Base-by-base conservation (phyloP, 2,329 filamentous ascomycete species). In the Exophiala xenobiotica region DNA sequence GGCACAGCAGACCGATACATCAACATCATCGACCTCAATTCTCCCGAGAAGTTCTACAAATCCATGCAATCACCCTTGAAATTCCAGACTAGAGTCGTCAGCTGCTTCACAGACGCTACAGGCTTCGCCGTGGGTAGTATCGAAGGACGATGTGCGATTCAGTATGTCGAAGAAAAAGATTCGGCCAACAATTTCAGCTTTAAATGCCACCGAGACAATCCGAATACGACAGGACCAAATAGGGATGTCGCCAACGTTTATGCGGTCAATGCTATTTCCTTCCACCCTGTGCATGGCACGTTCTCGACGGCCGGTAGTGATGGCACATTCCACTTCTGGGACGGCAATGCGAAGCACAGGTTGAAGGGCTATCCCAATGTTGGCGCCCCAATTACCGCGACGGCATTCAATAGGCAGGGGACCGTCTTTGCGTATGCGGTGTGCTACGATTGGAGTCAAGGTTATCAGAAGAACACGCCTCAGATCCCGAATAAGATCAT, bases 391-490 rank as follows among this genome's bases (percentile, higher is more conserved):
- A 99, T 99, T 73, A 87, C 87, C 6, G 80, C 88, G 19, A 96
- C 91, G 1, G 88, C 83, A n/a, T 99, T 99, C 78, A 95, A 91
- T 74, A 82, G 84, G 63, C 86, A 78, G 51, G 93, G 93, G 46
- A 85, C 72, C 66, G 90, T 92, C 64, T 93, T 93, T 66, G 88
- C 88, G 12, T 93, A 93, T 63, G 90, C 91, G 20, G 82, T 96
- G 41, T 90, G 90, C 68, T 99, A 99, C 70, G 93, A 99, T 74
- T 99, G 93, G 93, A 90, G 87, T 74, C 97, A 99, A 77, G 93
- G 93, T 12, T 96, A 92, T 74, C 82, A 87, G 59, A 82, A 78
- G 60, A 97, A 97, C 72, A 93, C 77, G 20, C 83, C 83, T 51
- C 79, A 79, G 47, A 64, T 65, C 18, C 82, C 87, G 6, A 87